A percentile compares a stretch with the other conserved stretches of the same genome.
Conservation (phyloP, 2,329 filamentous ascomycete species). For the Colletotrichum agaves region DNA sequence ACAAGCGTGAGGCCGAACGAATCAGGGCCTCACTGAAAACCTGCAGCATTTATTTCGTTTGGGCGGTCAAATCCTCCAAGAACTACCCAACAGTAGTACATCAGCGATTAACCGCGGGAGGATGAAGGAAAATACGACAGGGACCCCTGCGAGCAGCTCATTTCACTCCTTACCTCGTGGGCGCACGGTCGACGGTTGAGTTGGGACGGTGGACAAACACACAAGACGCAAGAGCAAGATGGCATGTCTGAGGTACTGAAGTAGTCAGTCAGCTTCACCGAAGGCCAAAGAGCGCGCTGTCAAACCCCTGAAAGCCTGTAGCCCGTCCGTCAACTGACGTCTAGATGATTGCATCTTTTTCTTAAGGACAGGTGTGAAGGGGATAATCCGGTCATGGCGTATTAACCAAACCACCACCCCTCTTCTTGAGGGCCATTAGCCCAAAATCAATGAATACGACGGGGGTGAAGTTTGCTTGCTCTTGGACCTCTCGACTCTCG, state of each 20-base stretch:
- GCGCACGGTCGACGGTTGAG: conserved; percentile 12
- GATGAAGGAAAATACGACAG: conserved; percentile 4
- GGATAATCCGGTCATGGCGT: too few relatives aligned
- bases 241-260: background rate
- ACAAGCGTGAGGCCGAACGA: background rate
- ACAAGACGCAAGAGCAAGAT: background rate
- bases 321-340: conserved; percentile 8
- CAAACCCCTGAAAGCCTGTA: background rate
- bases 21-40: background rate
- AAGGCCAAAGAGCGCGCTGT: conserved; percentile 11
- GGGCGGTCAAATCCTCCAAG: background rate
- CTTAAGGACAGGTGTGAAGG: background rate
- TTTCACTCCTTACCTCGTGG: conserved; percentile 12
- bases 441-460: too few relatives aligned
- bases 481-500: conserved; percentile 4
- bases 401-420: too few relatives aligned
- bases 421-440: too few relatives aligned
- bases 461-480: too few relatives aligned
- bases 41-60: background rate
- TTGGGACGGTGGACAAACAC: background rate
- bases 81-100: background rate
- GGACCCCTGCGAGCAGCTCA: conserved; percentile 30
- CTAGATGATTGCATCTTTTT: conserved; percentile 12
- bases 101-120: conserved; percentile 11
- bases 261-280: background rate